Evolutionary conservation across 1,139 yeast species (phyloP).

Genomic region (Taphrina betulina): DNA sequence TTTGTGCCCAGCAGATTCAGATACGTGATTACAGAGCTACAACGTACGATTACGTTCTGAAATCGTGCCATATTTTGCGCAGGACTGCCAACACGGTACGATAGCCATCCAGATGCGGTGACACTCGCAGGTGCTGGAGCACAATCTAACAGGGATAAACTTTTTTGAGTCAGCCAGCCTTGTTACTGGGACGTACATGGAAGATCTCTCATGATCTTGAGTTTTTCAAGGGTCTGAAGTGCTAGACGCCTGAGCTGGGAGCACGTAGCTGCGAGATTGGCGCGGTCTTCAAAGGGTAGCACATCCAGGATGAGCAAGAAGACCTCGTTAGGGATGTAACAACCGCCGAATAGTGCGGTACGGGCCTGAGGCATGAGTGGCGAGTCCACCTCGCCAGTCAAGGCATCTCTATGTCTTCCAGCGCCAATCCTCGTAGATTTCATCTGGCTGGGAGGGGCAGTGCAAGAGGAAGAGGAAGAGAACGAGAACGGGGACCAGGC

Average conservation of each 20-base stretch:
- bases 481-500: no score
- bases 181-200: constrained; percentile 4
- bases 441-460: no score
- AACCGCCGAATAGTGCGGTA: constrained; percentile 11
- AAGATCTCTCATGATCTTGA: constrained; percentile 30
- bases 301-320: constrained; percentile 12
- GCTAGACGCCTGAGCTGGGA: constrained; percentile 8
- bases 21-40: constrained; percentile 21
- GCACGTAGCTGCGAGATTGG: constrained; percentile 10
- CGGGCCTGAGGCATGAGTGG: no score
- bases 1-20: constrained; percentile 28
- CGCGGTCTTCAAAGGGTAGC: constrained; percentile 19
- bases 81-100: constrained; percentile 10
- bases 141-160: constrained; percentile 10
- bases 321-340: constrained; percentile 19
- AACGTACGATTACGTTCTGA: constrained; percentile 4
- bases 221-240: constrained; percentile 7
- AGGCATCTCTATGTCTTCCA: no score
- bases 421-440: no score
- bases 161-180: background rate
- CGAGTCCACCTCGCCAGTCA: no score
- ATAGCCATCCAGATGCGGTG: constrained; percentile 26
- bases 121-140: constrained; percentile 26
- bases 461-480: no score
- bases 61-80: constrained; percentile 3